Conservation (phyloP, 148 eudicot species). For the Rhododendron griersonianum region DNA sequence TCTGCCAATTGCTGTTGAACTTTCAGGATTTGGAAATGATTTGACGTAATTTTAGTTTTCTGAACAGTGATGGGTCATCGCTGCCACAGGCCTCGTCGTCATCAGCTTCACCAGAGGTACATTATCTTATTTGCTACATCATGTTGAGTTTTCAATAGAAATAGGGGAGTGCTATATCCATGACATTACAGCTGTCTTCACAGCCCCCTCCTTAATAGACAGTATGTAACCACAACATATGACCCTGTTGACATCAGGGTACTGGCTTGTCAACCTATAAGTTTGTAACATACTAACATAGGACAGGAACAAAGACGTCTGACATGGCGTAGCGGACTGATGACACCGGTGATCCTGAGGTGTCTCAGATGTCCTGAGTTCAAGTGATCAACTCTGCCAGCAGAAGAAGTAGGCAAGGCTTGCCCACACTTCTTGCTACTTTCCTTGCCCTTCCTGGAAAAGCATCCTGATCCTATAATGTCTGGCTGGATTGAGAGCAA, state of each 20-base stretch:
- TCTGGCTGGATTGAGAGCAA: not conserved
- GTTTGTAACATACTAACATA: not conserved
- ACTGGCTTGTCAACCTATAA: not conserved
- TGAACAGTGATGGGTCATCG: slow-evolving; percentile 21
- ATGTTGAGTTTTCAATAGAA: not conserved
- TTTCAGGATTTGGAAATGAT: not conserved
- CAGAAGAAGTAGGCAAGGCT: not conserved
- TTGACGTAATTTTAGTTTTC: not conserved
- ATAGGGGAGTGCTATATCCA: not conserved
- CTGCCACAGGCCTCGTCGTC: slow-evolving; percentile 23
- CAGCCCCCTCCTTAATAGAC: not conserved
- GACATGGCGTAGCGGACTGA: not conserved
- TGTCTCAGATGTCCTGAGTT: not conserved
- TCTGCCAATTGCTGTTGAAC: not conserved
- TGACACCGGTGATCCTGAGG: not conserved
- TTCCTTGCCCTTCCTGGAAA: not conserved
- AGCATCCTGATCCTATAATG: not conserved
- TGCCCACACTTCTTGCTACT: not conserved
- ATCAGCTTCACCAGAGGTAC: slow-evolving; percentile 32
- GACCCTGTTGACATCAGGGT: not conserved
- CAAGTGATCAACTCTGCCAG: not conserved
- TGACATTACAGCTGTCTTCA: not conserved
- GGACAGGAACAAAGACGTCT: not conserved
- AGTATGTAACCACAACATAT: not conserved
- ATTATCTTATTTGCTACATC: not conserved